A percentile compares a stretch with the other conserved stretches of the same genome.
phyloP scores from a whole-genome alignment of 2,329 filamentous ascomycete species.

The Verticillium tricorpus region DNA sequence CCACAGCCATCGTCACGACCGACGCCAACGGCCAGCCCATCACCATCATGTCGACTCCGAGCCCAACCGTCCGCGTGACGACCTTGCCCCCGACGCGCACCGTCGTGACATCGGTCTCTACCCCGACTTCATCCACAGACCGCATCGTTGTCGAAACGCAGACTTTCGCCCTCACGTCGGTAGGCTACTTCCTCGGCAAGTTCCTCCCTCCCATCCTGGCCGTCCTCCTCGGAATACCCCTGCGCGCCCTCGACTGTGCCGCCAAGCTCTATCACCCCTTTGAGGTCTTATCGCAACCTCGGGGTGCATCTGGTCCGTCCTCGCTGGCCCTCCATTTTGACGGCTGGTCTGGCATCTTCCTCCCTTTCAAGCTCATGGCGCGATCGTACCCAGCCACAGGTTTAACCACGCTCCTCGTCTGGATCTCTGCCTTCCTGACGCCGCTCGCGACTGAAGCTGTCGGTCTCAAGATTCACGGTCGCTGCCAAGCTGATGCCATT shows the following conservation, averaged over 20 bases:
- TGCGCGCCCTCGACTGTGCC: constrained; percentile 34
- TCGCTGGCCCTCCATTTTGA: constrained; percentile 37
- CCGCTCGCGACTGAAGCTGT: constrained; percentile 36
- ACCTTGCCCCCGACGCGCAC: constrained; percentile 17
- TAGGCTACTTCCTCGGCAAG: constrained; percentile 32
- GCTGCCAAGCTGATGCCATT: constrained; percentile 22
- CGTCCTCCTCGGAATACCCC: constrained; percentile 31
- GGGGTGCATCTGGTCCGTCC: constrained; percentile 32
- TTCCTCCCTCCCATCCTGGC: constrained; percentile 37
- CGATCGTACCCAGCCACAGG: constrained; percentile 30
- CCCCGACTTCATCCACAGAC: constrained; percentile 2
- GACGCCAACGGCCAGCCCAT: constrained; percentile 19
- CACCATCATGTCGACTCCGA: constrained; percentile 23
- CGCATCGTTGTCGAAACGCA: constrained; percentile 15
- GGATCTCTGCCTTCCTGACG: constrained; percentile 27
- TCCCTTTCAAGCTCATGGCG: constrained; percentile 26
- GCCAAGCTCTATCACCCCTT: constrained; percentile 39
- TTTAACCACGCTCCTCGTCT: constrained; percentile 29
- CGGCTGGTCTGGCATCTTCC: constrained; percentile 28
- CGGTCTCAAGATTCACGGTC: constrained; percentile 30
- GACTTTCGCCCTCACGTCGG: constrained; percentile 18
- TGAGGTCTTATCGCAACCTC: constrained; percentile 29
- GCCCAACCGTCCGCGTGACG: constrained; percentile 16
- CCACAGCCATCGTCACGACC: constrained; percentile 18
- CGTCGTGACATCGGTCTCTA: constrained; percentile 17